phyloP scores from a whole-genome alignment of 2,329 filamentous ascomycete species.

The Pestalotiopsis fici region DNA sequence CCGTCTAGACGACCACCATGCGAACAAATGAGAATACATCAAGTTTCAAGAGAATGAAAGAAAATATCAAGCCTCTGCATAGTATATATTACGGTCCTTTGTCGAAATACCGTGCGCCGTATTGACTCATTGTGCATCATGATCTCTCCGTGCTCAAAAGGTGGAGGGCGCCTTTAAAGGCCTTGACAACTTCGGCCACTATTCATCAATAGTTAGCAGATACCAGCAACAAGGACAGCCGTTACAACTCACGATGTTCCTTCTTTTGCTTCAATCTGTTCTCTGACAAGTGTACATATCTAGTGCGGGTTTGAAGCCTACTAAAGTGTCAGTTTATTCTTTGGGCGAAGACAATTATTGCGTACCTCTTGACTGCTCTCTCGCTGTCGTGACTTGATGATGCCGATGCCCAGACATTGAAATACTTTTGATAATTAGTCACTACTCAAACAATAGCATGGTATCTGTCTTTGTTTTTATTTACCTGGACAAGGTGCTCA shows the following conservation, averaged over 20 bases:
- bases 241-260: conserved; percentile 70
- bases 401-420: conserved; percentile 75
- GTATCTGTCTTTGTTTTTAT: neutral
- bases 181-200: conserved; percentile 60
- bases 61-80: neutral
- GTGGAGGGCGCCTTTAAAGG: conserved; percentile 63
- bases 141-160: conserved; percentile 41
- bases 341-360: neutral
- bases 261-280: conserved; percentile 71
- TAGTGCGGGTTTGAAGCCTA: conserved; percentile 77
- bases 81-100: neutral
- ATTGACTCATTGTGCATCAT: neutral
- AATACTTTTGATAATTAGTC: conserved; percentile 58
- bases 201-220: conserved; percentile 20
- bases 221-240: neutral
- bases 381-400: conserved; percentile 73
- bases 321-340: conserved; percentile 11
- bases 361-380: conserved; percentile 73
- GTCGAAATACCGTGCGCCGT: neutral
- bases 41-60: neutral
- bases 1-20: neutral
- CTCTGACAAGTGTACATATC: conserved; percentile 76
- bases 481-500: conserved; percentile 64
- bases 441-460: too few relatives aligned
- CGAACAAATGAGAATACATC: neutral